Percentiles rank a stretch among this genome's conserved stretches.
Conservation (phyloP, 2,329 filamentous ascomycete species). For the Sarocladium strictum region DNA sequence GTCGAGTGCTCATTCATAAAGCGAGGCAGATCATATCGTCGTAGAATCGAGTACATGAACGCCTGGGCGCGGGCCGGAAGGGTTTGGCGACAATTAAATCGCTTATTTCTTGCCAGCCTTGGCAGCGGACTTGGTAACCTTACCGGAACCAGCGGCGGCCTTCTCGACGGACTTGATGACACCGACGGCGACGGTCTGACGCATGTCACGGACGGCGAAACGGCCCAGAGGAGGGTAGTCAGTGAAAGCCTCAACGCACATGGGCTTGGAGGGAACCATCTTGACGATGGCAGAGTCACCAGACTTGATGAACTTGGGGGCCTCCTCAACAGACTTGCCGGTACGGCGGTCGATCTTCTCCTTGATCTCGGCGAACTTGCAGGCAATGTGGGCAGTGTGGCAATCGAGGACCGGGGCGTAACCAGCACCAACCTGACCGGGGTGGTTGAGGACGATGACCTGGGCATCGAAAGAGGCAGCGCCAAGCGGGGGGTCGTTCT, state of each 20-base stretch:
- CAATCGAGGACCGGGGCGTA: slow-evolving; percentile 99
- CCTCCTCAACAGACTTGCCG: slow-evolving; percentile 88
- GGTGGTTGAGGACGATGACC: slow-evolving; percentile 99
- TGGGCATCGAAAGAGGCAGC: slow-evolving; percentile 96
- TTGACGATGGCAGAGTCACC: slow-evolving; percentile 99
- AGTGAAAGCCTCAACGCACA: slow-evolving; percentile 99
- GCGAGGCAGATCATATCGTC: slow-evolving; percentile 37
- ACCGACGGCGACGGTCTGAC: slow-evolving; percentile 84
- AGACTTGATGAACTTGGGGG: slow-evolving; percentile 99
- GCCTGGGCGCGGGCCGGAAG: slow-evolving; percentile 19
- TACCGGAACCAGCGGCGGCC: slow-evolving; percentile 48
- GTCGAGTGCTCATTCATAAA: slow-evolving; percentile 36
- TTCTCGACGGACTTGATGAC: slow-evolving; percentile 87
- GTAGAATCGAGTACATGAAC: slow-evolving; percentile 37
- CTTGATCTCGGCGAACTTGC: slow-evolving; percentile 99
- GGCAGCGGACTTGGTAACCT: slow-evolving; percentile 67
- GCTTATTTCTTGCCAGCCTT: slow-evolving; percentile 72
- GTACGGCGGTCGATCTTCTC: slow-evolving; percentile 99
- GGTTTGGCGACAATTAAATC: slow-evolving; percentile 14
- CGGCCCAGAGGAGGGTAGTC: slow-evolving; percentile 98
- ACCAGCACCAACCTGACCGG: slow-evolving; percentile 97
- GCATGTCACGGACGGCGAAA: slow-evolving; percentile 99
- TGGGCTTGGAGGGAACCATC: slow-evolving; percentile 99
- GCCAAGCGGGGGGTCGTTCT: slow-evolving; percentile 93
- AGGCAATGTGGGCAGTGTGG: slow-evolving; percentile 99